Evolutionary conservation across 345 rosid species (phyloP).

Genomic region (Clausena lansium): DNA sequence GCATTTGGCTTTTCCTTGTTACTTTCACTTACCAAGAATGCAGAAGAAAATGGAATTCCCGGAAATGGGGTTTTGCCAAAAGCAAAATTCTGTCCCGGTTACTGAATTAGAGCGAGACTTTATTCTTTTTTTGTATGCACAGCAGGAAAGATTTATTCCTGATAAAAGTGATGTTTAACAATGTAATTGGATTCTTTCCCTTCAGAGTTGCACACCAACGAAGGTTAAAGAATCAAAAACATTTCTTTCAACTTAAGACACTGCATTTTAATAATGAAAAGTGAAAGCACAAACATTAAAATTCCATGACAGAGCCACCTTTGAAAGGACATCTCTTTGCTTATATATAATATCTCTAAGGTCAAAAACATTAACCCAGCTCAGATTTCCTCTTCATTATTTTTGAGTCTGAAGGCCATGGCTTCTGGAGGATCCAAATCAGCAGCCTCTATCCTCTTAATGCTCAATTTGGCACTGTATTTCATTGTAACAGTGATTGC

Average conservation of each 20-base stretch:
- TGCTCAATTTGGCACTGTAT: conserved; percentile 66
- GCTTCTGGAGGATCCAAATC: conserved; percentile 66
- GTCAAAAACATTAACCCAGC: background rate
- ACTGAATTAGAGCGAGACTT: conserved; percentile 7
- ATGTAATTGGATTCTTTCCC: conserved; percentile 32
- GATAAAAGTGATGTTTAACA: background rate
- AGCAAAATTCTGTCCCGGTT: background rate
- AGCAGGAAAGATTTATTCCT: conserved; percentile 25
- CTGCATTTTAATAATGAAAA: conserved; percentile 3
- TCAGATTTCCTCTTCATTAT: background rate
- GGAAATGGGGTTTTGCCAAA: background rate
- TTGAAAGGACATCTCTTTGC: background rate
- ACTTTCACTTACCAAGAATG: background rate
- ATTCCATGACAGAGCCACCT: background rate
- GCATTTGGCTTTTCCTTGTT: background rate
- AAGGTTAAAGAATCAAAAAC: conserved; percentile 36
- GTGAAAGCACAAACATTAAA: background rate
- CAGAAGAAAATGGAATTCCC: background rate
- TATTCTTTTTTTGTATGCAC: conserved; percentile 25
- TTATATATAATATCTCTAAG: conserved; percentile 3
- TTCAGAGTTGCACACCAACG: conserved; percentile 21
- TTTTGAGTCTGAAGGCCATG: conserved; percentile 31
- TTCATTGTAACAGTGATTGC: conserved; percentile 60
- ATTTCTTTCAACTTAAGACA: conserved; percentile 52
- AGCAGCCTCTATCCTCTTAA: conserved; percentile 55